Conservation (phyloP, 331 rosid species). For the Quercus phellos region DNA sequence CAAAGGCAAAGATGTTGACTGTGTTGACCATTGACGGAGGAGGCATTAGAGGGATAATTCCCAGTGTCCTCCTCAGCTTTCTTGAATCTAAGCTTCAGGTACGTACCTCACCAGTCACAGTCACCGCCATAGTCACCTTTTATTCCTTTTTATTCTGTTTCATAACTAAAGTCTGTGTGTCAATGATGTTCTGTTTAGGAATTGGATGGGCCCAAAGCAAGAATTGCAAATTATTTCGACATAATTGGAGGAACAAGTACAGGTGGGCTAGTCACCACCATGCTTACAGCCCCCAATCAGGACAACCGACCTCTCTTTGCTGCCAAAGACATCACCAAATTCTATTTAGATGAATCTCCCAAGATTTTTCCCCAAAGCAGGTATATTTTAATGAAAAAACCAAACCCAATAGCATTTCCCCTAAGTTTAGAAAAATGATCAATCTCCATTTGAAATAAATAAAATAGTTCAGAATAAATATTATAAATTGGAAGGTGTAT, state of each 20-base stretch:
- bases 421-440: too few relatives aligned
- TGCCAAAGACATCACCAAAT: constrained; percentile 28
- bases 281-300: constrained; percentile 34
- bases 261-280: constrained; percentile 36
- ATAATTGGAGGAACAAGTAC: constrained; percentile 38
- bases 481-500: too few relatives aligned
- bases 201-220: constrained; percentile 11
- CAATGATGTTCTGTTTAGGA: background rate
- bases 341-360: constrained; percentile 27
- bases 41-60: constrained; percentile 64
- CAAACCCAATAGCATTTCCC: background rate
- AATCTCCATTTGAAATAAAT: too few relatives aligned
- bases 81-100: constrained; percentile 59
- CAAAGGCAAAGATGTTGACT: constrained; percentile 41
- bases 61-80: constrained; percentile 48
- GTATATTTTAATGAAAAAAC: background rate
- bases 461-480: too few relatives aligned
- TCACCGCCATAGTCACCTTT: background rate
- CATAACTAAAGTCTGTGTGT: background rate
- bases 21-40: constrained; percentile 75
- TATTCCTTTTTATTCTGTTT: background rate
- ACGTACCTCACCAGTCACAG: background rate
- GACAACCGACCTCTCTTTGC: constrained; percentile 20
- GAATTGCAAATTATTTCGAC: constrained; percentile 38
- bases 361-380: constrained; percentile 20